Base-by-base conservation (phyloP, 2,329 filamentous ascomycete genomes). In the Exophiala aquamarina region DNA sequence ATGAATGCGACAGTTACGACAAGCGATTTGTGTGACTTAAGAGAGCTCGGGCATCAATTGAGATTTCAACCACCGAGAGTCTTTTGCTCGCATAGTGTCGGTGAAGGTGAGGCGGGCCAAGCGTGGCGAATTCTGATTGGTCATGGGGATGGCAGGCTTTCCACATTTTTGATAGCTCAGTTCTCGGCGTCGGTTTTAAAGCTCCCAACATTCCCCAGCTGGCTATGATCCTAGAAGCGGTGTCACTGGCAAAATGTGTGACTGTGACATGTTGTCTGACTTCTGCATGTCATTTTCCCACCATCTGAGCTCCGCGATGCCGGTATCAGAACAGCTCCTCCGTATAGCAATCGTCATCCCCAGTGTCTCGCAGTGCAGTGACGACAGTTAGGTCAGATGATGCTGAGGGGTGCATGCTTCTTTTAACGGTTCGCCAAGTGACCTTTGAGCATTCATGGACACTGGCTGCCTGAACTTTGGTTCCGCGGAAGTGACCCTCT, bases 71-170 rank as follows among this genome's bases (percentile, higher is more conserved):
- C 44, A 41, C 32, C 41, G 49, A 45, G 41, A 49, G 26, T 38
- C 31, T 38, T 45, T 23, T 44, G 32, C 37, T 47, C 11, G 21
- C 48, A 28, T 34, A 32, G 31, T 41, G 44, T 55, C 52, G 48
- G 52, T 55, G 52, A 49, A 36, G 15, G 28, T 19, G 33, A 35
- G 41, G 40, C 37, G 42, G 23, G 29, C 45, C 44, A 32, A 32
- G 49, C 50, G 53, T 56, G 53, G 50, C 53, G 37, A 19, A 8
- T 19, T 19, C 29, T 56, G 53, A 56, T 56, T 56, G 50, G 53
- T 34, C 34, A 37, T 13, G 19, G 26, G 15, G 23, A 39, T 11
- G 6, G 11, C 11, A 26, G 6, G 23, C 23, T 26, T 26, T 26
- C 23, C 23, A 26, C 23, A 26, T 6, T 6, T 26, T 20, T 20